phyloP scores from a whole-genome alignment of 1,284 basidiomycete species.

The Marasmius oreades region DNA sequence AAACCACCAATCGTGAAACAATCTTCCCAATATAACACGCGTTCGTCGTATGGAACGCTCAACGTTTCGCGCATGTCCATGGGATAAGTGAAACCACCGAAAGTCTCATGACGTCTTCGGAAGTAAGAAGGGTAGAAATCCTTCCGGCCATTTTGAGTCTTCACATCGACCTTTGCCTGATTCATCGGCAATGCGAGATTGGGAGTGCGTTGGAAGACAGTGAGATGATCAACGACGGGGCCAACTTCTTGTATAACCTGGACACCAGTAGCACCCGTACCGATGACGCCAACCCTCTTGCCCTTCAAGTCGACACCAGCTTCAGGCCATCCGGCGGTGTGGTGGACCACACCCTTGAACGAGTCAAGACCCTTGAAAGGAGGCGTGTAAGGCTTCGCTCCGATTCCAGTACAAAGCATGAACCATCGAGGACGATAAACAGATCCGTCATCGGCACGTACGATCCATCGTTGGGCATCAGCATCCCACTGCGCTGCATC shows the following conservation, averaged over 20 bases:
- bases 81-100: conserved; percentile 19
- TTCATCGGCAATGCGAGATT: conserved; percentile 23
- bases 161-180: conserved; percentile 15
- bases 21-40: conserved; percentile 19
- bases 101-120: conserved; percentile 20
- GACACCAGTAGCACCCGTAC: conserved; percentile 26
- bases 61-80: conserved; percentile 10
- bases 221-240: conserved; percentile 20
- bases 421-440: conserved; percentile 7
- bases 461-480: conserved; percentile 6
- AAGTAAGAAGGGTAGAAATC: conserved; percentile 20
- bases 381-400: conserved; percentile 22
- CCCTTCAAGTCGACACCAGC: conserved; percentile 19
- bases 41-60: conserved; percentile 19
- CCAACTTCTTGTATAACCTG: conserved; percentile 25
- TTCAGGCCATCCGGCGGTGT: conserved; percentile 23
- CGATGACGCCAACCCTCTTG: conserved; percentile 23
- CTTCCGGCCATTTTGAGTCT: conserved; percentile 18
- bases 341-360: conserved; percentile 23
- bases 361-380: conserved; percentile 20
- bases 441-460: conserved; percentile 8
- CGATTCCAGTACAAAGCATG: conserved; percentile 16
- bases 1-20: conserved; percentile 22
- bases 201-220: conserved; percentile 28
- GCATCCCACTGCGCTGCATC: conserved; percentile 11